Conservation (phyloP, 768 basidiomycete genomes). For the Hygrocybe punicea region DNA sequence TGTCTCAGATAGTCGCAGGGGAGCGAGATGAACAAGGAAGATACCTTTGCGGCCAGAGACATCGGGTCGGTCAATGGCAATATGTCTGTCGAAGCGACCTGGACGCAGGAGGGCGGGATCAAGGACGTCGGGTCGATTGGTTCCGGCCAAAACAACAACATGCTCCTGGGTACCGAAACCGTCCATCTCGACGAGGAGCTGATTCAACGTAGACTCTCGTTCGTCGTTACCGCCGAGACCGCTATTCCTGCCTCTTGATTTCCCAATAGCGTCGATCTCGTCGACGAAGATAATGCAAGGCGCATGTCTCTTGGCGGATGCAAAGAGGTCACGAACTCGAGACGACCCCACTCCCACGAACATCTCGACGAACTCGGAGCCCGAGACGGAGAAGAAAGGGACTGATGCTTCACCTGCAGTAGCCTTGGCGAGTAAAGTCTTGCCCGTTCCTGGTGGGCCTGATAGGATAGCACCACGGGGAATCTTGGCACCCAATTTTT, state of each 20-base stretch:
- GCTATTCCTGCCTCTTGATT: conserved; percentile 82
- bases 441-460: conserved; percentile 96
- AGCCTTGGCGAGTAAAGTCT: conserved; percentile 96
- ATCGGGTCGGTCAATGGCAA: conserved; percentile 92
- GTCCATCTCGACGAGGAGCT: conserved; percentile 98
- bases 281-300: conserved; percentile 99
- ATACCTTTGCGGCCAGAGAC: conserved; percentile 92
- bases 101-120: conserved; percentile 95
- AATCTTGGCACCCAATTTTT: conserved; percentile 96
- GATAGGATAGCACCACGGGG: conserved; percentile 93
- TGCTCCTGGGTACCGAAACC: conserved; percentile 98
- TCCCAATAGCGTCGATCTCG: conserved; percentile 99
- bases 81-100: conserved; percentile 96
- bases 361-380: conserved; percentile 99
- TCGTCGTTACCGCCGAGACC: conserved; percentile 86
- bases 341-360: conserved; percentile 99
- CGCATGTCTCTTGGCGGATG: conserved; percentile 95
- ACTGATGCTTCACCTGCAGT: conserved; percentile 98
- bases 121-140: conserved; percentile 94
- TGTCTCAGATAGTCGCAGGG: conserved; percentile 63
- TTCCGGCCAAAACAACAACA: conserved; percentile 93
- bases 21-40: conserved; percentile 86
- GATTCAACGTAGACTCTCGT: conserved; percentile 95
- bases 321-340: conserved; percentile 94
- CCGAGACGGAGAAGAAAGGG: conserved; percentile 97